phyloP scores from a whole-genome alignment of 106 monocot species.

The Dendrobium catenatum region DNA sequence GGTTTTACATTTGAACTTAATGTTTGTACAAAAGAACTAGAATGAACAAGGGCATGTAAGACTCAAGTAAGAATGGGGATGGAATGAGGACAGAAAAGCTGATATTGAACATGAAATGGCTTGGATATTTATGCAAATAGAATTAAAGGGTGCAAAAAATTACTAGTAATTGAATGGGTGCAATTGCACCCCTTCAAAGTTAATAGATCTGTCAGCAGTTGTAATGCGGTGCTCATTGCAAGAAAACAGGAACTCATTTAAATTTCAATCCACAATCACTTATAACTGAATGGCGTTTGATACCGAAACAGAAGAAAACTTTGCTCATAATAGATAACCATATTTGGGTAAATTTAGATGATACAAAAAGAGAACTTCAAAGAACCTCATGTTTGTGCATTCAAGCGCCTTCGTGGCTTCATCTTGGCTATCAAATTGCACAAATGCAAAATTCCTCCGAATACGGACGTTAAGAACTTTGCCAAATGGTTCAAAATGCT shows the following conservation, averaged over 20 bases:
- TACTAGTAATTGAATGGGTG: neutral
- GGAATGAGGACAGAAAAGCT: neutral
- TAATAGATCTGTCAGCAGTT: neutral
- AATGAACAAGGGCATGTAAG: neutral
- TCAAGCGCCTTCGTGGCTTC: conserved; percentile 73
- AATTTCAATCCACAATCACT: neutral
- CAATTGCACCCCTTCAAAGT: neutral
- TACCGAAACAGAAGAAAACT: neutral
- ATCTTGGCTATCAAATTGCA: conserved; percentile 79
- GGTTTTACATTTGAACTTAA: neutral
- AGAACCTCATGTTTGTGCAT: conserved; percentile 59
- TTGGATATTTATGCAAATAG: neutral
- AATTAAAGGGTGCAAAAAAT: neutral
- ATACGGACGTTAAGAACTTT: conserved; percentile 64
- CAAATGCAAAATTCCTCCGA: conserved; percentile 77
- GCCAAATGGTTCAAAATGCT: conserved; percentile 77
- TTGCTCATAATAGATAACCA: neutral
- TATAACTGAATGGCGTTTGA: neutral
- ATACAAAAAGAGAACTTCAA: neutral
- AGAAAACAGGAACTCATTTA: neutral
- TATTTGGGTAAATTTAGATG: neutral
- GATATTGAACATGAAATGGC: neutral
- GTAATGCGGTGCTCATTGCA: neutral
- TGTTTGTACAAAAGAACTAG: neutral
- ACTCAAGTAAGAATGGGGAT: neutral